A percentile compares a stretch with the other conserved stretches of the same genome.
Evolutionary conservation across 176 grass and related monocot species (phyloP).

Genomic region (Elymus sibiricus): DNA sequence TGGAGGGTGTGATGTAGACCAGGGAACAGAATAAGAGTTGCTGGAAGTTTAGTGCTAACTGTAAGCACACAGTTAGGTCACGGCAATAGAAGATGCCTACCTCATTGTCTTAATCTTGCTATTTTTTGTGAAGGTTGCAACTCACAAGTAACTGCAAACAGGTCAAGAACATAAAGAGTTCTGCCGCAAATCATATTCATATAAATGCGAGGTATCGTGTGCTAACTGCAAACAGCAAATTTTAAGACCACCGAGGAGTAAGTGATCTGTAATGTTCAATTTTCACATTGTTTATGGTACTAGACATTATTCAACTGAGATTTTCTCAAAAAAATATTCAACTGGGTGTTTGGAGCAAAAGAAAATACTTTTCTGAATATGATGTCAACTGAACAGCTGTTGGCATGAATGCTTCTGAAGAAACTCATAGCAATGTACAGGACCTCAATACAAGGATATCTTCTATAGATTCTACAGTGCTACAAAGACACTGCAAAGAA

Average conservation of each 20-base stretch:
- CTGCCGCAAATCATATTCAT: background rate
- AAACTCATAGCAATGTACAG: slow-evolving; percentile 31
- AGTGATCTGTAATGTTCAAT: background rate
- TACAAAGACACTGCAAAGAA: slow-evolving; percentile 3
- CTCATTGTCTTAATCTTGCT: background rate
- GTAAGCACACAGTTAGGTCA: background rate
- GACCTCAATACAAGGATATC: slow-evolving; percentile 2
- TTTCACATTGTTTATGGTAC: background rate
- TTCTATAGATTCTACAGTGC: slow-evolving; percentile 34
- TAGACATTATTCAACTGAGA: background rate
- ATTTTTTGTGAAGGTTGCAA: slow-evolving; percentile 16
- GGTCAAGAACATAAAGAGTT: background rate
- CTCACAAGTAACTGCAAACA: background rate
- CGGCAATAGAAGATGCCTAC: background rate
- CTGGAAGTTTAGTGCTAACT: background rate
- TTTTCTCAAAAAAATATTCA: background rate
- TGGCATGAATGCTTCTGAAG: slow-evolving; percentile 1
- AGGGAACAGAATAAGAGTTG: background rate
- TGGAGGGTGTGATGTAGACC: background rate
- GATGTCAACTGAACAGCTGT: background rate
- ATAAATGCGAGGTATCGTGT: background rate
- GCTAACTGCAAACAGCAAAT: background rate
- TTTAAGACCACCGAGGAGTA: background rate
- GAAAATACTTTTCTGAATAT: background rate
- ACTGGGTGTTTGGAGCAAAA: background rate